Conservation (phyloP, 305 asterid genomes). For the Fraxinus angustifolia region DNA sequence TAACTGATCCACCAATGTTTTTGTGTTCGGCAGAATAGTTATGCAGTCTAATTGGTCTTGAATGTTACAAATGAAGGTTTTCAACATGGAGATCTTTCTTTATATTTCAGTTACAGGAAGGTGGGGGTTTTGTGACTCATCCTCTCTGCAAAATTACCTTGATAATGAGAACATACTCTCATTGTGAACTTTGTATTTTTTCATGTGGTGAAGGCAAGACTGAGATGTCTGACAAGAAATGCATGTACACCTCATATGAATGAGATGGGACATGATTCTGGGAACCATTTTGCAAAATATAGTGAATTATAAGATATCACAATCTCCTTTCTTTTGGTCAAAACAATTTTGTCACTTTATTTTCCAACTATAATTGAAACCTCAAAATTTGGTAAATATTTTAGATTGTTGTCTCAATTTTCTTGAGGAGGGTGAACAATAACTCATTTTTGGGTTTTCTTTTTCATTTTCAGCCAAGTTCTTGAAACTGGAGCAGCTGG, state of each 20-base stretch:
- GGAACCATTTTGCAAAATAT: background rate
- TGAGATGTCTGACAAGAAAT: background rate
- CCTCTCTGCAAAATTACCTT: background rate
- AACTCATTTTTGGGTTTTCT: constrained; percentile 16
- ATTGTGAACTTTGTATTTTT: background rate
- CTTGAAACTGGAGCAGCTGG: constrained; percentile 89
- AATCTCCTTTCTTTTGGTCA: background rate
- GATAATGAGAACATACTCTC: background rate
- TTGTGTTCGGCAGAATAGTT: background rate
- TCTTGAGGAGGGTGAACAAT: constrained; percentile 1
- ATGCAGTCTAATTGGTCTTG: background rate
- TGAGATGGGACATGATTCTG: background rate
- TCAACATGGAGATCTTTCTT: background rate
- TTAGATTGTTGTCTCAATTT: constrained; percentile 4
- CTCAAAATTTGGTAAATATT: background rate
- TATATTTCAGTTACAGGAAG: background rate
- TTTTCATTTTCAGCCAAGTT: constrained; percentile 70
- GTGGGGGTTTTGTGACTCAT: background rate
- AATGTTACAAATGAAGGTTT: background rate
- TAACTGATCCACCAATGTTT: background rate
- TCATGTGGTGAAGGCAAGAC: background rate
- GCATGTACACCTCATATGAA: background rate
- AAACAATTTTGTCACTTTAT: background rate
- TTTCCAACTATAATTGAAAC: background rate
- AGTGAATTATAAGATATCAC: background rate